Conservation (phyloP, 2,329 filamentous ascomycete species). For the Nigrospora osmanthi region DNA sequence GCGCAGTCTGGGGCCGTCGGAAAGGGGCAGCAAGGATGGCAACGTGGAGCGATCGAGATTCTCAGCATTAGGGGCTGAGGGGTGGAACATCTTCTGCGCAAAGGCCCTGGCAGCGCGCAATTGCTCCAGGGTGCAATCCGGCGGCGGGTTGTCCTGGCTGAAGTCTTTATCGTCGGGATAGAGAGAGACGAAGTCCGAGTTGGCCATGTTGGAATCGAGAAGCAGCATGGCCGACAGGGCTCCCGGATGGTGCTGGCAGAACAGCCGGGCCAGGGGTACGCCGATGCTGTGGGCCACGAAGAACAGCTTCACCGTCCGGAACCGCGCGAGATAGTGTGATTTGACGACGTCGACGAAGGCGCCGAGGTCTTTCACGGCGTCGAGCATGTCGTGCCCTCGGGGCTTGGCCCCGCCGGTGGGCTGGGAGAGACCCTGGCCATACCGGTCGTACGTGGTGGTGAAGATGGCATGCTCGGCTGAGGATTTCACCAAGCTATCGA, state of each 20-base stretch:
- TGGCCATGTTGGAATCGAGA: slow-evolving; percentile 50
- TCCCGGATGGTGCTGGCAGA: slow-evolving; percentile 35
- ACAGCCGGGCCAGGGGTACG: slow-evolving; percentile 42
- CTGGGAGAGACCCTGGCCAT: slow-evolving; percentile 42
- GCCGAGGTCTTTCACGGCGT: slow-evolving; percentile 34
- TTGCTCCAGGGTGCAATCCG: slow-evolving; percentile 24
- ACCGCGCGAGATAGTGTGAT: slow-evolving; percentile 15
- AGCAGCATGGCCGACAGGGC: slow-evolving; percentile 38
- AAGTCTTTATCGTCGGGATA: slow-evolving; percentile 43
- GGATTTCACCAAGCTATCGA: no score
- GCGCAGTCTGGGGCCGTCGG: slow-evolving; percentile 31
- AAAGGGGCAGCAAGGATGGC: slow-evolving; percentile 30
- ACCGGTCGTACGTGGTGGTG: slow-evolving; percentile 43
- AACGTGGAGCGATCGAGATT: slow-evolving; percentile 39
- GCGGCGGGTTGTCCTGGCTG: slow-evolving; percentile 28
- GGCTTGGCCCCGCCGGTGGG: slow-evolving; percentile 34
- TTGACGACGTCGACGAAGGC: slow-evolving; percentile 32
- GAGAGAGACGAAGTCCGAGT: slow-evolving; percentile 45
- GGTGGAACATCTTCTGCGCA: slow-evolving; percentile 36
- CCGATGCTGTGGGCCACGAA: slow-evolving; percentile 46
- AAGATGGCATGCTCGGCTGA: slow-evolving; percentile 23
- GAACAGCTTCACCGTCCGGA: slow-evolving; percentile 25
- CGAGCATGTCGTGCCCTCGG: slow-evolving; percentile 35
- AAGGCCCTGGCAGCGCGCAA: slow-evolving; percentile 24
- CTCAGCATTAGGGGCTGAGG: slow-evolving; percentile 39